Base-by-base conservation (phyloP, 2,329 filamentous ascomycete genomes). In the Penicillium sp. region DNA sequence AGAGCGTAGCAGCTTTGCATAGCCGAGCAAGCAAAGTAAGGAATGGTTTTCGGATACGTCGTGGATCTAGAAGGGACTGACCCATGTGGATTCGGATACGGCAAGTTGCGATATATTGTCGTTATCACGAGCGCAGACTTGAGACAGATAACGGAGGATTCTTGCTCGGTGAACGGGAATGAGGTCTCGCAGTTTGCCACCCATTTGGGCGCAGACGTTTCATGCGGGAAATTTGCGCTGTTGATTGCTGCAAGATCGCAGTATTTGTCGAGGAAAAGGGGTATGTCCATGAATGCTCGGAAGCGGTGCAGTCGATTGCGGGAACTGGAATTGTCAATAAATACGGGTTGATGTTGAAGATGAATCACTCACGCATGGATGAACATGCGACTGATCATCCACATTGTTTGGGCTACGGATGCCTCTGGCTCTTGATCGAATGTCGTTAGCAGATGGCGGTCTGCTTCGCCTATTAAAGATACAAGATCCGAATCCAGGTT, bases 1-100 rank as follows among this genome's bases (percentile, higher is more conserved):
- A 69, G 54, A 17, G 54, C 53, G 36, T 68, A 68, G 43, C 55
- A 65, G 25, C 54, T 56, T 42, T 69, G 67, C 62, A 68, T 67
- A 2, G 50, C 60, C 17, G 53, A 58, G 41, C 63, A 67, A 12
- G 56, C 54, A 19, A 68, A 58, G 25, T 63, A 65, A 12, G 67
- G 66, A 3, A 69, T 44, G 0, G 59, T 59, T 9, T 57, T 59
- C 2, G 60, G 64, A 36, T 55, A 59, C 11, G 8, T 25, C 12
- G 25, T 6, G 3, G 45, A 28, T 8, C 22, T 33, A 19, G 25
- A 53, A 30, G 52, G 19, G 7, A 14, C 5, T 5, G 28, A 30
- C 1, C 30, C 43, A 22, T 42, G 50, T 37, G 31, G 38, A 9
- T 51, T 44, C 3, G 62, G 63, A 25, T 54, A 58, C 1, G 60